Percentiles rank a stretch among this genome's conserved stretches.
Conservation (phyloP, 2,329 filamentous ascomycete species). For the Tolypocladium amazonense region DNA sequence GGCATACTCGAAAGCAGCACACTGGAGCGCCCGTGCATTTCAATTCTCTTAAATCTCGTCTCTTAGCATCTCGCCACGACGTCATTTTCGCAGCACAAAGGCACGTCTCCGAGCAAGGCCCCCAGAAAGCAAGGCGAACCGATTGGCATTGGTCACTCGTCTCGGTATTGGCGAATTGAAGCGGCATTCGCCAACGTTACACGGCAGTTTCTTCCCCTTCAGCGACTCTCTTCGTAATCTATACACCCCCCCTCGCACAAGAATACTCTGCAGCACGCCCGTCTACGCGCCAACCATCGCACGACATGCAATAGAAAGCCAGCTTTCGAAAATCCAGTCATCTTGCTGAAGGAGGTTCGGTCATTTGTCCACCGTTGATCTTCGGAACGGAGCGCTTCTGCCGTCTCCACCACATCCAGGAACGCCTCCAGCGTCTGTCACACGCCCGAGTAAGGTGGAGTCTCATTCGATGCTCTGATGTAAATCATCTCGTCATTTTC, state of each 20-base stretch:
- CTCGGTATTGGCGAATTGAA: background rate
- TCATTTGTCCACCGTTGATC: conserved; percentile 1
- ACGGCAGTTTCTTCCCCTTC: background rate
- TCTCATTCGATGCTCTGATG: background rate
- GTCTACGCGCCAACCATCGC: conserved; percentile 4
- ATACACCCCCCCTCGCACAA: background rate
- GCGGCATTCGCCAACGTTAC: conserved; percentile 1
- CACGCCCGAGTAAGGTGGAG: background rate
- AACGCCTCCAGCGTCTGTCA: background rate
- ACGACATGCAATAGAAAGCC: conserved; percentile 10
- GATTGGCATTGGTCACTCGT: background rate
- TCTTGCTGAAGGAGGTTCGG: background rate
- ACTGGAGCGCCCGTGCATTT: background rate
- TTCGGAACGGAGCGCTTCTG: background rate
- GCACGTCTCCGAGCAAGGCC: background rate
- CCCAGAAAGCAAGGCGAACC: background rate
- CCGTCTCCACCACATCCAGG: background rate
- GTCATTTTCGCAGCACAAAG: background rate
- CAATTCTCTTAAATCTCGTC: background rate
- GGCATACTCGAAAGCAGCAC: no score
- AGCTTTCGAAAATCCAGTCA: conserved; percentile 1
- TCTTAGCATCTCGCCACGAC: background rate
- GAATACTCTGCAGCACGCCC: background rate
- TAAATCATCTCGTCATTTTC: background rate
- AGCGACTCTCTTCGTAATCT: background rate